Conservation (phyloP, 148 eudicot species). For the Chenopodium quinoa region DNA sequence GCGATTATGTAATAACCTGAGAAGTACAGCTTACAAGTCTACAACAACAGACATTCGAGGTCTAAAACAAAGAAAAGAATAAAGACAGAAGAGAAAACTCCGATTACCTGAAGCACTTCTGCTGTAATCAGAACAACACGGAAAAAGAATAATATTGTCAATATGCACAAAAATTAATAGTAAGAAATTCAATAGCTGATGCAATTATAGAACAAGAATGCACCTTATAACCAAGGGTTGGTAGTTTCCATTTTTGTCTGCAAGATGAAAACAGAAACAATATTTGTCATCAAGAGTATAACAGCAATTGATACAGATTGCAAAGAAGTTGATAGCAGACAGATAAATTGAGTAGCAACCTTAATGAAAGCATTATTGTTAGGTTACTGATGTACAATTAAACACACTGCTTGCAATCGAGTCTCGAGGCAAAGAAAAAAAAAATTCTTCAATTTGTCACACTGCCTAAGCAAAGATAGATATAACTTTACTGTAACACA, state of each 20-base stretch:
- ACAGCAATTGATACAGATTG: background rate
- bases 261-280: conserved; percentile 12
- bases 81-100: background rate
- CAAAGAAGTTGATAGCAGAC: background rate
- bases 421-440: background rate
- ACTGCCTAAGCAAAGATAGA: background rate
- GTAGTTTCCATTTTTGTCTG: conserved; percentile 63
- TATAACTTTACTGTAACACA: background rate
- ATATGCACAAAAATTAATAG: background rate
- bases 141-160: background rate
- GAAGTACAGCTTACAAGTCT: background rate
- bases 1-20: background rate
- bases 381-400: background rate
- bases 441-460: background rate
- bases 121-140: background rate
- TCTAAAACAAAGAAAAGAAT: conserved; percentile 8
- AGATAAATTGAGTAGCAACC: background rate
- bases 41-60: background rate
- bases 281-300: background rate
- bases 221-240: conserved; percentile 38
- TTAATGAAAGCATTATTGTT: background rate
- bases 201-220: background rate
- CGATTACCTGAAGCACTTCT: conserved; percentile 25
- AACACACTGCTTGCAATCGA: background rate
- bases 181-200: background rate